phyloP scores from a whole-genome alignment of 106 monocot species.

The Ottelia alismoides region DNA sequence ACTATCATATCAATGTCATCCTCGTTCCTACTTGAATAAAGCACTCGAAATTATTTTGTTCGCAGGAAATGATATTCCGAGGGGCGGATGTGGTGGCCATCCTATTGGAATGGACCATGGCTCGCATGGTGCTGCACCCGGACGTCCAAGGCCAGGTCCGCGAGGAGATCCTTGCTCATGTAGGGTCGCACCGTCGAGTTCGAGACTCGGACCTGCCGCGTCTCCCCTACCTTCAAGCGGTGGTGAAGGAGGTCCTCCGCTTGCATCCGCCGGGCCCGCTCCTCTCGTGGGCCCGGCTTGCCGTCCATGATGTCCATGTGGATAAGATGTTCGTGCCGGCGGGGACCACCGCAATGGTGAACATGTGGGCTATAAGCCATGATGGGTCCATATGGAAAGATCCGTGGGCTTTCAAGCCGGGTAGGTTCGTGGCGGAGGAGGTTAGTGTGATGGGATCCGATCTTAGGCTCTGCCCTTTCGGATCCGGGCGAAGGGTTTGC shows the following conservation, averaged over 20 bases:
- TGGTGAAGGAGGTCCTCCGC: constrained; percentile 56
- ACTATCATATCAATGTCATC: too few species aligned
- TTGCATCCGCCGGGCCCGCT: constrained; percentile 70
- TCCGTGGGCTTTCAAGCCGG: constrained; percentile 38
- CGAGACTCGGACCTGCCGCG: constrained; percentile 26
- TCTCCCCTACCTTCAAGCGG: constrained; percentile 45
- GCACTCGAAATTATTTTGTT: too few species aligned
- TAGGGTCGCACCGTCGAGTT: constrained; percentile 22
- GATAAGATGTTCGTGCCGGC: constrained; percentile 46
- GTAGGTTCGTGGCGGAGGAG: constrained; percentile 33
- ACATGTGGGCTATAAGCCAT: constrained; percentile 81
- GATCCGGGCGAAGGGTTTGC: constrained; percentile 49
- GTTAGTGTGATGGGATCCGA: constrained; percentile 43
- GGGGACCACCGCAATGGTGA: constrained; percentile 65
- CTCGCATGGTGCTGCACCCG: constrained; percentile 44
- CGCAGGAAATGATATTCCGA: constrained; percentile 67
- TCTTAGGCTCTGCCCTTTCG: constrained; percentile 48
- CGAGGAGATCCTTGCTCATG: constrained; percentile 21
- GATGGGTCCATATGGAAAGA: constrained; percentile 40
- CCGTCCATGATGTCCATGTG: constrained; percentile 28
- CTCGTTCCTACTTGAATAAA: too few species aligned
- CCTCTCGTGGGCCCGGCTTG: constrained; percentile 63
- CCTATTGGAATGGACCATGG: constrained; percentile 67
- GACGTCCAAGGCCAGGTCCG: constrained; percentile 35
- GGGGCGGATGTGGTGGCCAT: constrained; percentile 59